A percentile compares a stretch with the other conserved stretches of the same genome.
These are phyloP conservation scores for Pseudocercospora vitis DNA, from an alignment of 2,329 filamentous ascomycete genomes.

Conservation along the genomic window DNA sequence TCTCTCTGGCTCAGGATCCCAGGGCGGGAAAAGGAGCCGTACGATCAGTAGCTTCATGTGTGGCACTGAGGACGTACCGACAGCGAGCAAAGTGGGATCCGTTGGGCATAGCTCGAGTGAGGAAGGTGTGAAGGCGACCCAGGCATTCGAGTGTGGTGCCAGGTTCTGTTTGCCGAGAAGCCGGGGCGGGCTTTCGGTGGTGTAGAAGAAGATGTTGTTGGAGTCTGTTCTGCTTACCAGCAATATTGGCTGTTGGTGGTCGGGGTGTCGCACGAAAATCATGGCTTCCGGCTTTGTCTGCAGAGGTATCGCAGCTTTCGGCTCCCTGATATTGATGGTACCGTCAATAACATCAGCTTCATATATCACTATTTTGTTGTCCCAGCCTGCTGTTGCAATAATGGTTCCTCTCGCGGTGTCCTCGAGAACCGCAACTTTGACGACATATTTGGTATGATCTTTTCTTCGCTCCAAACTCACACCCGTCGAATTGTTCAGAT, in stretches of 20 bases:
- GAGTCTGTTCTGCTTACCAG: slow-evolving; percentile 59
- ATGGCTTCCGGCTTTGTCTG: slow-evolving; percentile 60
- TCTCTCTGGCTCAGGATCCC: slow-evolving; percentile 21
- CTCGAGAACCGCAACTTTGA: slow-evolving; percentile 50
- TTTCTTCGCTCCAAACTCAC: slow-evolving; percentile 50
- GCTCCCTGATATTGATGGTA: slow-evolving; percentile 38
- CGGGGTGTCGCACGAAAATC: slow-evolving; percentile 53
- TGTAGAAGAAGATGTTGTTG: slow-evolving; percentile 59
- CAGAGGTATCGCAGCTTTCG: slow-evolving; percentile 45
- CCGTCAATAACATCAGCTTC: slow-evolving; percentile 10
- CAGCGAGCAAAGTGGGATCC: slow-evolving; percentile 56
- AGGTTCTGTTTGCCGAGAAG: slow-evolving; percentile 60
- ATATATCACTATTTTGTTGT: slow-evolving; percentile 58
- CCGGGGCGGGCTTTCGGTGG: slow-evolving; percentile 36
- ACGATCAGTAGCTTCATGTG: slow-evolving; percentile 64
- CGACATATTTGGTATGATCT: slow-evolving; percentile 61
- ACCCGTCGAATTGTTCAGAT: slow-evolving; percentile 48
- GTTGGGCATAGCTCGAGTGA: slow-evolving; percentile 57
- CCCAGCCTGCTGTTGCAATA: slow-evolving; percentile 63
- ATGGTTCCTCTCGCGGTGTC: slow-evolving; percentile 32
- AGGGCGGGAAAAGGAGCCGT: slow-evolving; percentile 54
- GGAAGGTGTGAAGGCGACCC: slow-evolving; percentile 63
- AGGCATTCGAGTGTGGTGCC: slow-evolving; percentile 63
- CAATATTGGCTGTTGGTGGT: slow-evolving; percentile 50
- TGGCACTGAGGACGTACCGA: slow-evolving; percentile 61